Conservation (phyloP, 768 basidiomycete species). For the Gelatoporia subvermispora region DNA sequence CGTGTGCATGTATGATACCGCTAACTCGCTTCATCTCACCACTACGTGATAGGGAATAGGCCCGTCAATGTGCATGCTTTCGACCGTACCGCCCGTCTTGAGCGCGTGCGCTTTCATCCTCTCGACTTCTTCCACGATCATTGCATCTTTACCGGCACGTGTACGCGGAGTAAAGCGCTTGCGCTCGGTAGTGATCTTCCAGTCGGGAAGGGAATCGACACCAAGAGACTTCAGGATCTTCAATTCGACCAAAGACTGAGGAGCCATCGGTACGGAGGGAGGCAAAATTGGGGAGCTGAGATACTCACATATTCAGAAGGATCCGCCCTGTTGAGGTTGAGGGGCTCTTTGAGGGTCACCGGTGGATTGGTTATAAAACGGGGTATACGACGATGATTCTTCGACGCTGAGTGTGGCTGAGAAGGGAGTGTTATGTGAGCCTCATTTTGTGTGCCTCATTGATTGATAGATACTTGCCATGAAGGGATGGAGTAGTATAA, state of each 20-base stretch:
- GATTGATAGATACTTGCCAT: slow-evolving; percentile 20
- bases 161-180: slow-evolving; percentile 19
- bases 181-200: slow-evolving; percentile 18
- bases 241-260: slow-evolving; percentile 28
- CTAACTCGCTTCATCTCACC: neutral
- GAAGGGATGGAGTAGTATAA: slow-evolving; percentile 32
- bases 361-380: slow-evolving; percentile 37
- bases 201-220: slow-evolving; percentile 15
- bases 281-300: too few species aligned
- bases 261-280: too few species aligned
- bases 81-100: slow-evolving; percentile 18
- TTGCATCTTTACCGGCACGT: slow-evolving; percentile 21
- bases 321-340: slow-evolving; percentile 27
- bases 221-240: slow-evolving; percentile 31
- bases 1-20: too few species aligned
- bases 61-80: slow-evolving; percentile 25
- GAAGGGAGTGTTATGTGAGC: neutral
- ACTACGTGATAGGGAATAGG: slow-evolving; percentile 20
- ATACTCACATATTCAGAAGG: slow-evolving; percentile 21
- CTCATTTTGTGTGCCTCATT: too few species aligned
- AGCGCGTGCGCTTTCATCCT: slow-evolving; percentile 20
- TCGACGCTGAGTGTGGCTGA: slow-evolving; percentile 30
- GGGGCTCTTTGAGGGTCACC: slow-evolving; percentile 28
- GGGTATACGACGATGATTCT: slow-evolving; percentile 28
- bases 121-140: slow-evolving; percentile 20